phyloP scores from a whole-genome alignment of 108 stramenopile genomes.

The Chaetoceros tenuissimus region DNA sequence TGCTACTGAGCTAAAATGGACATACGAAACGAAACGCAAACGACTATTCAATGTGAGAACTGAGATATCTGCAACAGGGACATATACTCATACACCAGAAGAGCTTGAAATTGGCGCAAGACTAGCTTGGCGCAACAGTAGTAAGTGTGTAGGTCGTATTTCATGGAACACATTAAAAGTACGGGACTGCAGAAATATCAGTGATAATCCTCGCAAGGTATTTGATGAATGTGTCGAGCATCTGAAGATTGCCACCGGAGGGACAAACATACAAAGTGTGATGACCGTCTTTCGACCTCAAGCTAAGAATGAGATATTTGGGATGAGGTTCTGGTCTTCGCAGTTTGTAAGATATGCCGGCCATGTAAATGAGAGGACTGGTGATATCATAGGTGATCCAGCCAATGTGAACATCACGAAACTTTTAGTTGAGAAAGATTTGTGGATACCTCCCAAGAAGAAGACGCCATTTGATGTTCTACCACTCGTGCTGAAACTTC shows the following conservation, averaged over 20 bases:
- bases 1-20: slow-evolving; percentile 7
- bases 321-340: slow-evolving; percentile 19
- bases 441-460: slow-evolving; percentile 20
- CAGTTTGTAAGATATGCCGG: slow-evolving; percentile 29
- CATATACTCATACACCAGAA: slow-evolving; percentile 22
- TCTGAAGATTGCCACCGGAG: slow-evolving; percentile 9
- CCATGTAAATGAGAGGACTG: slow-evolving; percentile 7
- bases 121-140: slow-evolving; percentile 21
- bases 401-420: slow-evolving; percentile 20
- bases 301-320: slow-evolving; percentile 4
- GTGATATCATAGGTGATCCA: slow-evolving; percentile 16
- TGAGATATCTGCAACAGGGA: slow-evolving; percentile 15
- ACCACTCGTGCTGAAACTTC: slow-evolving; percentile 17
- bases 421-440: slow-evolving; percentile 3
- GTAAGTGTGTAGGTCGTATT: slow-evolving; percentile 26
- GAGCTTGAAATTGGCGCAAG: slow-evolving; percentile 23
- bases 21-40: not conserved
- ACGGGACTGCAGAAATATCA: slow-evolving; percentile 14
- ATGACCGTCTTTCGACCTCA: slow-evolving; percentile 22
- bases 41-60: slow-evolving; percentile 4
- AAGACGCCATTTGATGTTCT: slow-evolving; percentile 23
- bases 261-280: slow-evolving; percentile 7
- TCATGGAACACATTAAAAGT: slow-evolving; percentile 19
- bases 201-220: slow-evolving; percentile 6
- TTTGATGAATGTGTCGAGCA: slow-evolving; percentile 19